Evolutionary conservation across 2,329 filamentous ascomycete genomes (phyloP), one percentile per base, ranked within the genome.

Genomic region (Alternaria sp.): DNA sequence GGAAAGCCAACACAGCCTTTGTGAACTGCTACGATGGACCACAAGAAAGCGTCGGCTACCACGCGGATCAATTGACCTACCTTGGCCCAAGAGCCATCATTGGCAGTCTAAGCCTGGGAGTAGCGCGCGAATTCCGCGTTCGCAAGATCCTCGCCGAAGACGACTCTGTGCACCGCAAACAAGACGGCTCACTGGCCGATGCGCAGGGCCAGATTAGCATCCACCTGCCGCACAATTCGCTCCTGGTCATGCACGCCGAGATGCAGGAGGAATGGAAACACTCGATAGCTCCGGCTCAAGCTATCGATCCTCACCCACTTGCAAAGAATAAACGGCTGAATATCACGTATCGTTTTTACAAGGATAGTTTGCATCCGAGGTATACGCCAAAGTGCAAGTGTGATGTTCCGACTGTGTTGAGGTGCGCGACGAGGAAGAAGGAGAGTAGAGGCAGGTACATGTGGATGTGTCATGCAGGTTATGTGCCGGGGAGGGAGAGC

Each of bases 211-310:
- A 97, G 75, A 94, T 98, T 60, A 89, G 93, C 1, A 95, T 98
- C 44, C 93, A 97, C 70, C 87, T 98, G 0, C 94, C 94, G 0
- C 95, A 98, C 78, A 98, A 98, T 77, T 96, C 92, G 0, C 85
- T 98, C 0, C 85, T 99, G 0, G 85, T 98, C 10, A 98, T 99
- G 95, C 94, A 98, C 73, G 94, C 94, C 1, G 93, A 97, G 75
- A 98, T 97, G 92, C 94, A 98, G 74, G 94, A 98, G 74, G 90
- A 92, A 74, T 98, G 93, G 93, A 98, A 97, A 78, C 95, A 99
- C 78, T 87, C 87, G 67, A 91, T 99, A 44, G 84, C 89, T 0
- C 91, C 93, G 0, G 89, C 91, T 0, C 84, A 85, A 50, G 87
- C 89, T 4, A 91, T 98, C 60, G 90, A 93, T 63, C 92, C 93